Conservation (phyloP, 805 yeast species). For the Candida vartiovaarae region DNA sequence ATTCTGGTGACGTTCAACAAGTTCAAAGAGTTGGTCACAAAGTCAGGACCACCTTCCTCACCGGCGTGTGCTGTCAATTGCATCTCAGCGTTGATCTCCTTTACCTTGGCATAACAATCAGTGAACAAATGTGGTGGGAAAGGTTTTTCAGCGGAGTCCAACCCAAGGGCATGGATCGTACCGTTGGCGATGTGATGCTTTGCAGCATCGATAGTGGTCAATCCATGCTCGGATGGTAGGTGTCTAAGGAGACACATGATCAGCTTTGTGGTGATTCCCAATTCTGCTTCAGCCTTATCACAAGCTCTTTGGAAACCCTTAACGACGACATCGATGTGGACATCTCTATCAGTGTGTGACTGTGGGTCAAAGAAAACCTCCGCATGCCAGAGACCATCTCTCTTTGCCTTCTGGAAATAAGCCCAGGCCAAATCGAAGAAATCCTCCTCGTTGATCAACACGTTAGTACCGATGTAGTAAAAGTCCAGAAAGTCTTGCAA, state of each 20-base stretch:
- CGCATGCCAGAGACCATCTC: constrained; percentile 59
- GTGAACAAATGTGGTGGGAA: constrained; percentile 66
- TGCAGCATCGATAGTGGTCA: constrained; percentile 50
- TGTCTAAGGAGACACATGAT: constrained; percentile 83
- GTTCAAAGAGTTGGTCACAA: constrained; percentile 52
- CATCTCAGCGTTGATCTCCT: constrained; percentile 42
- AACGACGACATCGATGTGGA: constrained; percentile 52
- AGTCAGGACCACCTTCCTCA: constrained; percentile 80
- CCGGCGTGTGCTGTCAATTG: constrained; percentile 84
- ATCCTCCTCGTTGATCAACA: constrained; percentile 61
- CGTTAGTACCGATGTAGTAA: constrained; percentile 77
- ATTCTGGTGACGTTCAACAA: constrained; percentile 57
- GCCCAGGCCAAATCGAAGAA: constrained; percentile 74
- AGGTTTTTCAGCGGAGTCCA: constrained; percentile 73
- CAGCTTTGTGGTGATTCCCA: constrained; percentile 60
- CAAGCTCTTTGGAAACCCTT: constrained; percentile 64
- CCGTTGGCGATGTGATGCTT: constrained; percentile 46
- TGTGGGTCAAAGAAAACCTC: constrained; percentile 85
- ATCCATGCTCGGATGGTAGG: constrained; percentile 52
- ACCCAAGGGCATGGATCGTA: constrained; percentile 67
- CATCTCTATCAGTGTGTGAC: constrained; percentile 67
- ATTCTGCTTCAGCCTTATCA: constrained; percentile 48
- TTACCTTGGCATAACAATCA: constrained; percentile 51
- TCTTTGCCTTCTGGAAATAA: constrained; percentile 52
- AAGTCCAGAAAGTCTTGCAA: constrained; percentile 73